Percentiles rank a stretch among this genome's conserved stretches.
phyloP scores from a whole-genome alignment of 495 filamentous ascomycete species.

The Pseudevernia furfuracea region DNA sequence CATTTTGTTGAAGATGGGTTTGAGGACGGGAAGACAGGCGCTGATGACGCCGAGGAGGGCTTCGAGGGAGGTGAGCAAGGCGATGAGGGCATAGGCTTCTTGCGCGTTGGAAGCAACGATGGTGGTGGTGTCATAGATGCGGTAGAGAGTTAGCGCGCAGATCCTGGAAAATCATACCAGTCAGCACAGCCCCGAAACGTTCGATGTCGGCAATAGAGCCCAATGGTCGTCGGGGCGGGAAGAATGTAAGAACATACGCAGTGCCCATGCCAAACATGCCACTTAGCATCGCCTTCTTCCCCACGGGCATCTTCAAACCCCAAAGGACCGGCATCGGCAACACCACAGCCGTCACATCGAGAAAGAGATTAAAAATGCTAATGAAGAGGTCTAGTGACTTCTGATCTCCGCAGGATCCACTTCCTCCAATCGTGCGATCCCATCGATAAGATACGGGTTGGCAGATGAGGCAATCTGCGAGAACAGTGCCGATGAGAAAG shows the following conservation, averaged over 20 bases:
- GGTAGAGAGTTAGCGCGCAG: constrained; percentile 16
- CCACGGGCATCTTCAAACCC: constrained; percentile 33
- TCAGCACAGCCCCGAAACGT: not conserved
- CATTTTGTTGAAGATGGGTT: constrained; percentile 20
- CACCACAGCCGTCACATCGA: constrained; percentile 34
- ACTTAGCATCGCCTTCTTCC: constrained; percentile 30
- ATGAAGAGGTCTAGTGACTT: constrained; percentile 29
- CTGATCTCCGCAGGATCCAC: constrained; percentile 30
- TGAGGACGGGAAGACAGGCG: constrained; percentile 23
- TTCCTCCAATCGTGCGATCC: constrained; percentile 21
- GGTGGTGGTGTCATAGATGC: constrained; percentile 10
- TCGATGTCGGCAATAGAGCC: not conserved
- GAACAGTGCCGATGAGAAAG: constrained; percentile 21
- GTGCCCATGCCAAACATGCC: constrained; percentile 23
- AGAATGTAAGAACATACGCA: constrained; percentile 16
- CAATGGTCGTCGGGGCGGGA: not conserved
- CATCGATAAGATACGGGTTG: constrained; percentile 30
- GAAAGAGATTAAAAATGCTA: constrained; percentile 29
- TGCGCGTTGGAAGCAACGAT: constrained; percentile 12
- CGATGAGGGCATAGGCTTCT: constrained; percentile 17
- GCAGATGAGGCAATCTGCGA: constrained; percentile 33
- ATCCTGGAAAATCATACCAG: not conserved
- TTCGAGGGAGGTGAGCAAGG: constrained; percentile 21
- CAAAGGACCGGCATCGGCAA: constrained; percentile 41
- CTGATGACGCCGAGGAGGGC: constrained; percentile 21